Evolutionary conservation across 148 eudicot species (phyloP).

Genomic region (Nyssa sinensis): DNA sequence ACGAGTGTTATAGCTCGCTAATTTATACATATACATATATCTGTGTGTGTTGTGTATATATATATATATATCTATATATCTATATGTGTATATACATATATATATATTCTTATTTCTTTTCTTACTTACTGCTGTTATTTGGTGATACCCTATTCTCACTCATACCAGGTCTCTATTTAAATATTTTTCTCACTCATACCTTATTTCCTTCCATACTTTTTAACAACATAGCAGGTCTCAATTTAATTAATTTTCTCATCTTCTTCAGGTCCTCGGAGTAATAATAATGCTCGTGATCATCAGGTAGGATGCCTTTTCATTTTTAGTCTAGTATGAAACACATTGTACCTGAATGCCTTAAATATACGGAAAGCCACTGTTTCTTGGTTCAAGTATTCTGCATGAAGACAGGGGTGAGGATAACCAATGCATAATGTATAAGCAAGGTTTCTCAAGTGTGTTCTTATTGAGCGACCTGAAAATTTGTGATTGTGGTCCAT

Average conservation of each 20-base stretch:
- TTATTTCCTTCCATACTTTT: slow-evolving; percentile 4
- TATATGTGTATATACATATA: too few relatives aligned
- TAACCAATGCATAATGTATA: too few relatives aligned
- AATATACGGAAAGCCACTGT: slow-evolving; percentile 2
- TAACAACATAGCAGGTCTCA: not conserved
- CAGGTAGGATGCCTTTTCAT: slow-evolving; percentile 48
- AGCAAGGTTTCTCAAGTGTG: not conserved
- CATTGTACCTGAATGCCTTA: slow-evolving; percentile 4
- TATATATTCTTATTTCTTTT: not conserved
- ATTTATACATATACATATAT: not conserved
- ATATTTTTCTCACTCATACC: too few relatives aligned
- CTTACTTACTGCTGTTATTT: not conserved
- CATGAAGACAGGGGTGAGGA: not conserved
- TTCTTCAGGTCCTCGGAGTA: slow-evolving; percentile 72
- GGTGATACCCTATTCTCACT: not conserved
- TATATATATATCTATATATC: too few relatives aligned
- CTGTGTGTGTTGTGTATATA: too few relatives aligned
- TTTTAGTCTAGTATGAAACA: slow-evolving; percentile 12
- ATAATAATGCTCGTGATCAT: slow-evolving; percentile 59
- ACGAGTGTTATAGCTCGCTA: not conserved
- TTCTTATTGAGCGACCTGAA: not conserved
- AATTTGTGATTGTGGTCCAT: not conserved
- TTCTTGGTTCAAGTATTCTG: not conserved
- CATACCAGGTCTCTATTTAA: too few relatives aligned
- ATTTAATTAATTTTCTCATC: not conserved